phyloP scores from a whole-genome alignment of 1,284 basidiomycete genomes.

The Naganishia sp. region DNA sequence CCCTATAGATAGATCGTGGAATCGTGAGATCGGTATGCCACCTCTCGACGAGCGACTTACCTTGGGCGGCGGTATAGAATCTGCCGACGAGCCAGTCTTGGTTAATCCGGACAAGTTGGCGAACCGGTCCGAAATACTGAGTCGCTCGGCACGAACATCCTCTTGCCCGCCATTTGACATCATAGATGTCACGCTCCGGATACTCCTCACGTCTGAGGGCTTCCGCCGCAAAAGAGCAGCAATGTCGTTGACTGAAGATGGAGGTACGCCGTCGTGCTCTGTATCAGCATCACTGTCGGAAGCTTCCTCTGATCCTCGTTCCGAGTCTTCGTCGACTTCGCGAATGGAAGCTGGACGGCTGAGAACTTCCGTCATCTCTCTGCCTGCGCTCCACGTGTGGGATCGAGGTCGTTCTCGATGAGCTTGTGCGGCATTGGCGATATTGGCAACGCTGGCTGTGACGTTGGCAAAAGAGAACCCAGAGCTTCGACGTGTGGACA shows the following conservation, averaged over 20 bases:
- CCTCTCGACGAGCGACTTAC: not conserved
- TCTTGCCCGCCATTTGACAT: slow-evolving; percentile 26
- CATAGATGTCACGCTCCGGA: slow-evolving; percentile 35
- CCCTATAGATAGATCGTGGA: not conserved
- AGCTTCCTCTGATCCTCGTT: slow-evolving; percentile 40
- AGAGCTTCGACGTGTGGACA: slow-evolving; percentile 68
- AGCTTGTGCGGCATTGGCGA: slow-evolving; percentile 50
- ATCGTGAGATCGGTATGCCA: not conserved
- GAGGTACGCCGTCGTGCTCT: slow-evolving; percentile 41
- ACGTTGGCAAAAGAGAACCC: slow-evolving; percentile 79
- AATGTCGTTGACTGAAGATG: slow-evolving; percentile 53
- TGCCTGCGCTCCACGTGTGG: slow-evolving; percentile 42
- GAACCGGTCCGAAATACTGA: slow-evolving; percentile 34
- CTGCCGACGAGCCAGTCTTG: not conserved
- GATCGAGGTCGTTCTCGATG: slow-evolving; percentile 41
- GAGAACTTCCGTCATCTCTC: slow-evolving; percentile 51
- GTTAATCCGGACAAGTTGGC: slow-evolving; percentile 31
- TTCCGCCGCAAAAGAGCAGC: slow-evolving; percentile 44
- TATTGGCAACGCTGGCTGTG: slow-evolving; percentile 64
- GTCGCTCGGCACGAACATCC: slow-evolving; percentile 25
- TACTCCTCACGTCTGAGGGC: slow-evolving; percentile 32
- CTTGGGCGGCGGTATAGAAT: not conserved
- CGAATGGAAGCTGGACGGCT: slow-evolving; percentile 49
- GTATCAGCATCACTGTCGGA: slow-evolving; percentile 49
- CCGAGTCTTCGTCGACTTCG: slow-evolving; percentile 36